Conservation (phyloP, 1,284 basidiomycete species). For the Moesziomyces antarcticus region DNA sequence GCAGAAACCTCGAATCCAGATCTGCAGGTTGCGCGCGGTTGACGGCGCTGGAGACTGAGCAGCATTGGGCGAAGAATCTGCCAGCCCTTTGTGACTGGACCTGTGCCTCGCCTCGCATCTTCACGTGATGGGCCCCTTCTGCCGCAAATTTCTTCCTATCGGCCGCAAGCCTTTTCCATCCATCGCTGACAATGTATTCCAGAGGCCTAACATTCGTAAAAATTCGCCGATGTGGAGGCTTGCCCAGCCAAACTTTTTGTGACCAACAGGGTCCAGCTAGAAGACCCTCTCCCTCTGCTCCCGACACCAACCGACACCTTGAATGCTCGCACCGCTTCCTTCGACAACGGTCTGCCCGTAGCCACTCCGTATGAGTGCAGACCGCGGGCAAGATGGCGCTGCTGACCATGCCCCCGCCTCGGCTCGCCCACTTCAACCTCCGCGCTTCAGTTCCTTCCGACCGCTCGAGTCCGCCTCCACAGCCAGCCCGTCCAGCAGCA, state of each 20-base stretch:
- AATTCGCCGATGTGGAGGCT: slow-evolving; percentile 1
- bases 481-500: neutral
- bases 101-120: slow-evolving; percentile 16
- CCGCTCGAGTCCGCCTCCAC: slow-evolving; percentile 5
- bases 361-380: slow-evolving; percentile 21
- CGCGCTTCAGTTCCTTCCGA: slow-evolving; percentile 12
- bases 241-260: slow-evolving; percentile 1
- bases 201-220: neutral
- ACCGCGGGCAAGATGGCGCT: slow-evolving; percentile 7
- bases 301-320: slow-evolving; percentile 1
- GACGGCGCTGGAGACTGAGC: neutral
- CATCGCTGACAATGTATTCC: neutral
- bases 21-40: neutral
- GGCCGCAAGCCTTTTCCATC: slow-evolving; percentile 8
- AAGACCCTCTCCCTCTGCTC: slow-evolving; percentile 13
- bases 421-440: slow-evolving; percentile 1
- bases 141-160: slow-evolving; percentile 37
- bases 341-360: slow-evolving; percentile 23
- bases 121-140: slow-evolving; percentile 29
- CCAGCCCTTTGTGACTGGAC: slow-evolving; percentile 1
- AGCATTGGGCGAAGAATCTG: slow-evolving; percentile 1
- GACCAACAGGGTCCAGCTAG: neutral
- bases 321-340: neutral
- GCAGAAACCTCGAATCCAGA: neutral
- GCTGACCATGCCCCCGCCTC: neutral